Evolutionary conservation across 768 basidiomycete genomes (phyloP).

Genomic region (Scleroderma bovista): DNA sequence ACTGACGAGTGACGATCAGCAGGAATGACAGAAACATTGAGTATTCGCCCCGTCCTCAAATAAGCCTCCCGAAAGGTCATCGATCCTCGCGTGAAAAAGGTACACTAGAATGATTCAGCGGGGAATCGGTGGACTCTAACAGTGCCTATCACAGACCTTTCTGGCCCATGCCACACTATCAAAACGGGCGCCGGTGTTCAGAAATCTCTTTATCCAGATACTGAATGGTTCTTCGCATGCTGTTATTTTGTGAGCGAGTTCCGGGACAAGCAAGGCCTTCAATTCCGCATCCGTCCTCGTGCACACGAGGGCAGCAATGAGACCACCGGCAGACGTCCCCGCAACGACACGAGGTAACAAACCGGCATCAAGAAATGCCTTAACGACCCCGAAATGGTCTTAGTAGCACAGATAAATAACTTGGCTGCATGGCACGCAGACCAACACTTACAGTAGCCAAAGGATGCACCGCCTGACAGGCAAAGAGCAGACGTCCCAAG

Average conservation of each 20-base stretch:
- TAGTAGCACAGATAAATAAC: slow-evolving; percentile 1
- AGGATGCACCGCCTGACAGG: slow-evolving; percentile 92
- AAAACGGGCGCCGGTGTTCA: slow-evolving; percentile 91
- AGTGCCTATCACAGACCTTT: slow-evolving; percentile 49
- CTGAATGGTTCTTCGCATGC: slow-evolving; percentile 74
- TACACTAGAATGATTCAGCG: slow-evolving; percentile 43
- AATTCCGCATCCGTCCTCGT: slow-evolving; percentile 89
- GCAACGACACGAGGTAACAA: slow-evolving; percentile 89
- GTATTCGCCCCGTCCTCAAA: slow-evolving; percentile 82
- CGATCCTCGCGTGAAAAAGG: slow-evolving; percentile 89
- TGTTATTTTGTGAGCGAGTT: slow-evolving; percentile 76
- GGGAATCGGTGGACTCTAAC: not conserved
- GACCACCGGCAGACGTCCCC: slow-evolving; percentile 90
- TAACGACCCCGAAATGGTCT: slow-evolving; percentile 90
- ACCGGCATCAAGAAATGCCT: slow-evolving; percentile 83
- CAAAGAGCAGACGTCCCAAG: slow-evolving; percentile 90
- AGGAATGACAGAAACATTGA: slow-evolving; percentile 92
- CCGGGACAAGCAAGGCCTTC: slow-evolving; percentile 67
- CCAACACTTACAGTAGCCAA: slow-evolving; percentile 80
- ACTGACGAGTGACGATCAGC: slow-evolving; percentile 82
- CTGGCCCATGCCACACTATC: slow-evolving; percentile 86
- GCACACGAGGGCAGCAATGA: slow-evolving; percentile 72
- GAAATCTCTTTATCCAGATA: slow-evolving; percentile 67
- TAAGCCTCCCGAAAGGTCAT: slow-evolving; percentile 97
- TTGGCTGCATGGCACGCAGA: not conserved